Base-by-base conservation (phyloP, 1,139 yeast species). In the Suhomyces yuchorum region DNA sequence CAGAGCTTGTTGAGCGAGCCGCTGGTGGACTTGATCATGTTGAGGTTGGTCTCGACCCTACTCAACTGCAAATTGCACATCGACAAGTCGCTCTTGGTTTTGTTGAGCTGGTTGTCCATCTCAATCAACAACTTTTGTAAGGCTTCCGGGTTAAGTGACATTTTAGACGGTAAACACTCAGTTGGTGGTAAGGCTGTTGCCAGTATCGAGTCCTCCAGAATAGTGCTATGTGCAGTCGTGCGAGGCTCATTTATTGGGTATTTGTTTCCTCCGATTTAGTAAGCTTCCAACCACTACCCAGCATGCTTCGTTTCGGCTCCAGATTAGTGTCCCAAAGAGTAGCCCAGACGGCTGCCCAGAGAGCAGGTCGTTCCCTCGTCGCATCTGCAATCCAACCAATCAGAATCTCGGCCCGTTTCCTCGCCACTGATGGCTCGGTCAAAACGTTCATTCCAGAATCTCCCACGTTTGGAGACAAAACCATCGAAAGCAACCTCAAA, bases 41-140 rank as follows among this genome's bases (percentile, higher is more conserved):
- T 74, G 56, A 82, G 74, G 58, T 83, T 85, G 51, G 88, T 81
- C 47, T 77, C 73, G 24, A 81, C 73, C 40, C 82, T 67, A 36
- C 77, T 75, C 51, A 85, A 66, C 61, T 85, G 95, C 33, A 80
- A 71, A 47, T 77, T 72, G 40, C 88, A 87, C 66, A 81, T 66
- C 49, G 81, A 75, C 52, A 88, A 71, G 59, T 89, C 95, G 8
- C 85, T 82, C 54, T 80, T 75, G 48, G 84, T 73, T 60, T 75
- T 71, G 70, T 78, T 75, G 65, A 81, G 73, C 67, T 84, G 81
- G 61, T 77, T 67, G 68, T 82, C 84, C 87, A 85, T 82, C 65
- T 85, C 92, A 47, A 80, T 62, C 50, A 76, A 68, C 50, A 76
- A 67, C 56, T 75, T 75, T 56, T 81, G 82, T 45, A 81, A 65